Percentiles rank a stretch among this genome's conserved stretches.
These are phyloP conservation scores for Medicago truncatula DNA, from an alignment of 306 rosid genomes.

Conservation along the genomic window DNA sequence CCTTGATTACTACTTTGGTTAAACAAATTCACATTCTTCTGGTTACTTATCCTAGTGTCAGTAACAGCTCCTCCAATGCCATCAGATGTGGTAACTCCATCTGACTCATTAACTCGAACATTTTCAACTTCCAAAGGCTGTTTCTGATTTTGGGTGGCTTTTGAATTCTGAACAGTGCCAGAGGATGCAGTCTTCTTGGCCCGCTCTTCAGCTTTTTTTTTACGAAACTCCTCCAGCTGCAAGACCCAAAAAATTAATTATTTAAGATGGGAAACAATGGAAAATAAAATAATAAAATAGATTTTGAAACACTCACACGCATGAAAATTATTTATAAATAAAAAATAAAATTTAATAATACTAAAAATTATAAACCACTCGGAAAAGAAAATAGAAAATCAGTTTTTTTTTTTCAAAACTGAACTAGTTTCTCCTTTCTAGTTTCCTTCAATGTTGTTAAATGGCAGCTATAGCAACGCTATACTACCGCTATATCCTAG, in stretches of 20 bases:
- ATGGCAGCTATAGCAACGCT: too few relatives aligned
- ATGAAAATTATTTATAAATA: background rate
- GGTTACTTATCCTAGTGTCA: constrained; percentile 51
- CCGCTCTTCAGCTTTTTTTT: constrained; percentile 88
- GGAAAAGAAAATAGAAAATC: background rate
- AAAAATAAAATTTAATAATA: constrained; percentile 2
- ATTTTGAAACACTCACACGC: background rate
- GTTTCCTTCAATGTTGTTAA: background rate
- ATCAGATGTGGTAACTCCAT: constrained; percentile 78
- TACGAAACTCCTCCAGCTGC: constrained; percentile 96
- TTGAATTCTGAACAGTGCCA: constrained; percentile 51
- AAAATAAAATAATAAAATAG: background rate
- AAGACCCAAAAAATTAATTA: constrained; percentile 39
- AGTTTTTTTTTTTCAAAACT: background rate
- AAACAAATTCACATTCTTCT: constrained; percentile 42
- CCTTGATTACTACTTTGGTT: constrained; percentile 52
- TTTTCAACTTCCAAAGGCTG: constrained; percentile 67
- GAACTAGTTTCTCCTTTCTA: background rate
- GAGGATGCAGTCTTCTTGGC: constrained; percentile 69
- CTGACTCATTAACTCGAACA: constrained; percentile 56
- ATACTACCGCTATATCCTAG: too few relatives aligned
- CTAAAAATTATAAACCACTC: background rate
- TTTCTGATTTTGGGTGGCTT: constrained; percentile 55
- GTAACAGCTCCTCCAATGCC: constrained; percentile 46
- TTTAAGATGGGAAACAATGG: constrained; percentile 13